Evolutionary conservation across 1,284 basidiomycete species (phyloP).

Genomic region (Amylostereum areolatum): DNA sequence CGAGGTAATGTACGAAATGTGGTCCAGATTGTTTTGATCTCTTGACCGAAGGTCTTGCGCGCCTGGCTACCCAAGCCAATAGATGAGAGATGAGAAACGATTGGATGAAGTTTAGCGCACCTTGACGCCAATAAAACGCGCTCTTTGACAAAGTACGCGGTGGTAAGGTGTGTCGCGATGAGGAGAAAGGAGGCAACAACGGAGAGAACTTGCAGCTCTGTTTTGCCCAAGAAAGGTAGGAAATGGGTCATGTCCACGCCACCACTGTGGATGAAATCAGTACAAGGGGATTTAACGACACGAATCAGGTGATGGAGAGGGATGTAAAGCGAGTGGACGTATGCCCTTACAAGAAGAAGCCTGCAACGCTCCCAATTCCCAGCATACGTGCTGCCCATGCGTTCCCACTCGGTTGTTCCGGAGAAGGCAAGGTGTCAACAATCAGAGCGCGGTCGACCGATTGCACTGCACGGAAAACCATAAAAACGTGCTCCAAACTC

Average conservation of each 20-base stretch:
- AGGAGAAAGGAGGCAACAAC: slow-evolving; percentile 51
- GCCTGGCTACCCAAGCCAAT: slow-evolving; percentile 9
- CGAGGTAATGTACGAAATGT: slow-evolving; percentile 67
- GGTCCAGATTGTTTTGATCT: slow-evolving; percentile 60
- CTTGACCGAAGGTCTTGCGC: slow-evolving; percentile 40
- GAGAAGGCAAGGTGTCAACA: slow-evolving; percentile 64
- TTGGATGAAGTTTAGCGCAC: slow-evolving; percentile 18
- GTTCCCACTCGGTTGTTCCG: slow-evolving; percentile 80
- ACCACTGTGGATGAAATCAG: slow-evolving; percentile 40
- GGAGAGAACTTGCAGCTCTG: slow-evolving; percentile 74
- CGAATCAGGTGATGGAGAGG: too few relatives aligned
- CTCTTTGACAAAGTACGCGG: slow-evolving; percentile 69
- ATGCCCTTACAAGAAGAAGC: slow-evolving; percentile 73
- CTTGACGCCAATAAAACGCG: slow-evolving; percentile 56
- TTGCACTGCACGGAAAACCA: slow-evolving; percentile 43
- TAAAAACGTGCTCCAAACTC: neutral
- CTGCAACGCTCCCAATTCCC: slow-evolving; percentile 75
- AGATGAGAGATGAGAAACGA: neutral
- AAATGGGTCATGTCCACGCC: slow-evolving; percentile 64
- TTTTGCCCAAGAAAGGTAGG: slow-evolving; percentile 68
- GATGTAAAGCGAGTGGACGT: too few relatives aligned
- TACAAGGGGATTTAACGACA: neutral
- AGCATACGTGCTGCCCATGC: slow-evolving; percentile 94
- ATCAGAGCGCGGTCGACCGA: slow-evolving; percentile 81
- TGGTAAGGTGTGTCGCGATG: slow-evolving; percentile 48